Evolutionary conservation across 805 yeast genomes (phyloP), one percentile per base, ranked within the genome.

Genomic region (Suhomyces kilbournensis): DNA sequence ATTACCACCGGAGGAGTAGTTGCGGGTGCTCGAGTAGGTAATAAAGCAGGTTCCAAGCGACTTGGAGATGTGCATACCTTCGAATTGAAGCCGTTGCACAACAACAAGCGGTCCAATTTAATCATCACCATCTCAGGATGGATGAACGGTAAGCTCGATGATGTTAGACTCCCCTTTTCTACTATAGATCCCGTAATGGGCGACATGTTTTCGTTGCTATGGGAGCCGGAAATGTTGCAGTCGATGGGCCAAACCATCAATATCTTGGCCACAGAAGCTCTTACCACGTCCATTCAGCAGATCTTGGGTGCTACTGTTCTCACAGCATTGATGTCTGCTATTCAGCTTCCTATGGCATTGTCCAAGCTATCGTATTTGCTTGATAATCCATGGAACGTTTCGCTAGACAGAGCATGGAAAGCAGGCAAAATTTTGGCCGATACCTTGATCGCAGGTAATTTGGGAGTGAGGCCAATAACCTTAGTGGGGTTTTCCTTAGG

Each of bases 121-220:
- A 87, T 93, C 50, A 71, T 94, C 17, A 92, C 97, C 1, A 91
- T 96, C 0, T 84, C 96, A 49, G 99, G 99, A 1, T 94, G 99
- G 99, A 91, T 94, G 93, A 86, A 86, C 50, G 96, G 97, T 67
- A 86, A 85, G 53, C 83, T 85, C 61, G 99, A 94, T 83, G 99
- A 94, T 78, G 93, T 94, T 19, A 79, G 99, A 64, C 78, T 94
- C 56, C 99, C 99, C 2, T 94, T 92, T 65, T 88, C 97, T 1
- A 94, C 99, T 0, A 88, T 94, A 7, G 99, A 96, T 64, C 99
- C 99, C 0, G 90, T 93, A 0, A 91, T 93, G 93, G 99, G 99
- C 15, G 99, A 94, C 66, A 71, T 94, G 59, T 89, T 87, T 61
- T 90, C 98, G 0, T 75, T 94, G 7, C 73, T 89, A 46, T 94